Percentiles rank a stretch among this genome's conserved stretches.
phyloP scores from a whole-genome alignment of 2,329 filamentous ascomycete species.

The Aspergillus ruber region DNA sequence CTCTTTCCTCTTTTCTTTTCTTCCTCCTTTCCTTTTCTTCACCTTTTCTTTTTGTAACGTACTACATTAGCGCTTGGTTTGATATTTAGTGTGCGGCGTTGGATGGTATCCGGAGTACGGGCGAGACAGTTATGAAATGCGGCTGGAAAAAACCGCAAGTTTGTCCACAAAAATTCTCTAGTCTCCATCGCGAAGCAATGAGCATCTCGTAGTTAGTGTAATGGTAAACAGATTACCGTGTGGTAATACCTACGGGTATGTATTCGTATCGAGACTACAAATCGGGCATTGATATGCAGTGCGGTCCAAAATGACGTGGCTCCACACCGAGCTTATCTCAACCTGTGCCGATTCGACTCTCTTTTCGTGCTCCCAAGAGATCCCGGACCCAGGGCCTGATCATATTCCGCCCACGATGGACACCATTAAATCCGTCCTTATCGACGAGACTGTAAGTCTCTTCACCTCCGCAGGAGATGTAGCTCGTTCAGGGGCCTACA shows the following conservation, averaged over 20 bases:
- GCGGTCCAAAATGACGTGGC: neutral
- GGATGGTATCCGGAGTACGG: constrained; percentile 14
- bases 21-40: too few species aligned
- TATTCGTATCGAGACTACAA: too few species aligned
- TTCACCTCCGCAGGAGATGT: constrained; percentile 60
- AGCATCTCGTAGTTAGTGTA: too few species aligned
- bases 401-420: constrained; percentile 21
- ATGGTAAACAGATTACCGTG: too few species aligned
- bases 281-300: neutral
- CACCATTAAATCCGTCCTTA: constrained; percentile 52
- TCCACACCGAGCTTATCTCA: neutral
- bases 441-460: constrained; percentile 66
- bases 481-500: constrained; percentile 67
- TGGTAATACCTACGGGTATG: too few species aligned
- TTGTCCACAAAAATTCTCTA: neutral
- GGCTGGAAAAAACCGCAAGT: neutral
- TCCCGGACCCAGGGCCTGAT: neutral
- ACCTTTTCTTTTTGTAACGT: neutral
- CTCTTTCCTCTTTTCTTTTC: constrained; percentile 4
- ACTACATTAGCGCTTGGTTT: constrained; percentile 25
- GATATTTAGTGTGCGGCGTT: constrained; percentile 22
- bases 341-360: neutral
- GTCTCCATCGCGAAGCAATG: too few species aligned
- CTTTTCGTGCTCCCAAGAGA: neutral
- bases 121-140: constrained; percentile 3